phyloP scores from a whole-genome alignment of 441 rosid genomes.

The Gossypium laxum region DNA sequence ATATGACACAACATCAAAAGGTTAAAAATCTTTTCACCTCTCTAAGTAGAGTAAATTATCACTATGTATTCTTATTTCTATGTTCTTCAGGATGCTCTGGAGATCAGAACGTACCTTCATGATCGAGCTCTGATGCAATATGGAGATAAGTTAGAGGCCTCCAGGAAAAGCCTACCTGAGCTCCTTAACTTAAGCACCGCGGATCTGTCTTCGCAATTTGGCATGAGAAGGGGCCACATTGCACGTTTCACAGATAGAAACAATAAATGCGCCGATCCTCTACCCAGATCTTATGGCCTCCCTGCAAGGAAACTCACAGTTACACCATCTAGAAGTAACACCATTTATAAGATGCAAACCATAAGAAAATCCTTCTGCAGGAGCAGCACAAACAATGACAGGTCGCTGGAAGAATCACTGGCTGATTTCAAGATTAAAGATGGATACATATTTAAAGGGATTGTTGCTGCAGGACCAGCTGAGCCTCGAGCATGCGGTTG shows the following conservation, averaged over 20 bases:
- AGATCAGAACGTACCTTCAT: conserved; percentile 56
- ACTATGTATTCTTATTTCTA: neutral
- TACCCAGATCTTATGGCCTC: conserved; percentile 18
- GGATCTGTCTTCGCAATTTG: conserved; percentile 36
- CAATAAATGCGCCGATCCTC: conserved; percentile 32
- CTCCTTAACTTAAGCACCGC: conserved; percentile 31
- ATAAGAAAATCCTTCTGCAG: conserved; percentile 18
- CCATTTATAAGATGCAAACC: conserved; percentile 25
- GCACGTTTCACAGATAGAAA: conserved; percentile 47
- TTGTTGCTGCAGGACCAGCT: conserved; percentile 50
- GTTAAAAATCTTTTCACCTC: conserved; percentile 20
- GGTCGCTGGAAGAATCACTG: conserved; percentile 38
- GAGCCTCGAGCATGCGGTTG: conserved; percentile 57
- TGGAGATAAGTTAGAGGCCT: conserved; percentile 48
- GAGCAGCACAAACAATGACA: conserved; percentile 21
- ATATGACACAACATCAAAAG: conserved; percentile 52
- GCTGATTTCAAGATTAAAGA: conserved; percentile 48
- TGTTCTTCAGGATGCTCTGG: conserved; percentile 41
- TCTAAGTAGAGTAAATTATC: neutral
- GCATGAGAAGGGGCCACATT: conserved; percentile 53
- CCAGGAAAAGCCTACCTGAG: conserved; percentile 43
- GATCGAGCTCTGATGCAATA: conserved; percentile 50
- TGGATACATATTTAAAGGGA: conserved; percentile 52
- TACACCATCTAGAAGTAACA: conserved; percentile 25
- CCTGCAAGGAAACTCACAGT: conserved; percentile 19